These are phyloP conservation scores for Mycena vulgaris DNA, from an alignment of 768 basidiomycete genomes.

Conservation along the genomic window DNA sequence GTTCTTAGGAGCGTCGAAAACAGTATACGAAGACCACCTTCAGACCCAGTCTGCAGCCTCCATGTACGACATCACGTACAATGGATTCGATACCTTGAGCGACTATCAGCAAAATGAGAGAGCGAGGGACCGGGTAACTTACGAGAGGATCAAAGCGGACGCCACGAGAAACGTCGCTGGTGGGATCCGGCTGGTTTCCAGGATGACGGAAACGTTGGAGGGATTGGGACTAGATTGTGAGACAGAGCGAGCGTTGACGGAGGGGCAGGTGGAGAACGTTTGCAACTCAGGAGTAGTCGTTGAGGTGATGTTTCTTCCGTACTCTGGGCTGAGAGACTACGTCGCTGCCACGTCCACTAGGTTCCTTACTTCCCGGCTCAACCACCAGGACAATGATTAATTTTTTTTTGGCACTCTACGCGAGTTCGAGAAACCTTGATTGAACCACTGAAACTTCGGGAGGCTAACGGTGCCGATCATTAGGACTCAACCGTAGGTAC, in stretches of 20 bases:
- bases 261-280: not conserved
- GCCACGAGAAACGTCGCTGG: not conserved
- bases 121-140: not conserved
- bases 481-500: too few relatives aligned
- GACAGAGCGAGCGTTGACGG: not conserved
- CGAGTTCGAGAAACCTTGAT: too few relatives aligned
- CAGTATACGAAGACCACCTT: not conserved
- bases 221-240: not conserved
- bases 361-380: too few relatives aligned
- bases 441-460: too few relatives aligned
- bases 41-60: not conserved
- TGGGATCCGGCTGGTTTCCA: not conserved
- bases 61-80: not conserved
- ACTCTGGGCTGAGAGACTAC: not conserved
- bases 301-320: not conserved
- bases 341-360: too few relatives aligned
- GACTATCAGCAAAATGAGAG: not conserved
- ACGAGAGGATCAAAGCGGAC: not conserved
- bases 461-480: too few relatives aligned
- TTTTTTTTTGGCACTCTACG: too few relatives aligned
- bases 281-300: not conserved
- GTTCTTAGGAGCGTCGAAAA: not conserved
- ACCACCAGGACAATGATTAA: too few relatives aligned
- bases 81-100: not conserved
- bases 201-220: not conserved